Evolutionary conservation across 805 yeast genomes (phyloP), one percentile per base, ranked within the genome.

Genomic region (Nakazawaea populi): DNA sequence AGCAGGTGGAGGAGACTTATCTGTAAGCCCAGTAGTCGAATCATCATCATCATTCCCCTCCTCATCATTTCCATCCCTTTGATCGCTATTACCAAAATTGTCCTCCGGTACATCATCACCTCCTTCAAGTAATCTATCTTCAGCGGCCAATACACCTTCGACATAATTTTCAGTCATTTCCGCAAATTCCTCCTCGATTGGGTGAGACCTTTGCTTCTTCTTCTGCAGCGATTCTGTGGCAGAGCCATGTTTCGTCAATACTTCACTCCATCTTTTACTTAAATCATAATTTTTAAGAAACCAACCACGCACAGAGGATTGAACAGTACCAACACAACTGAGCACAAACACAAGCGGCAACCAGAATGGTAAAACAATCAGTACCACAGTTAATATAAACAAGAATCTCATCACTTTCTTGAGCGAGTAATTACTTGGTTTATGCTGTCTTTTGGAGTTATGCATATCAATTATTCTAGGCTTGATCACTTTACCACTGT

Each of bases 391-490:
- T 3, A 64, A 37, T 12, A 66, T 54, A 2, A 62, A 62, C 12
- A 52, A 40, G 52, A 56, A 64, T 50, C 61, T 58, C 10, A 65
- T 14, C 30, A 53, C n/a, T n/a, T 45, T 47, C 45, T 24, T 39
- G 18, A 30, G 14, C 3, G 46, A 37, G 24, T 32, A 44, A 1
- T 42, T 9, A 9, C 27, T 44, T 27, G 43, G 14, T 11, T 59
- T 49, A 38, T 46, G 52, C 24, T 49, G 49, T 44, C 56, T 52
- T 0, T 46, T 47, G 5, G 80, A 62, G 12, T 69, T 59, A 2
- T 57, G 56, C 44, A 82, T 66, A 58, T 83, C 82, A n/a, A 83
- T 76, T 57, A 83, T 68, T 48, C 72, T 71, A 5, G 85, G 80
- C 52, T 65, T 61, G 1, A 75, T 74, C 35, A 32, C 8, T 2